phyloP scores from a whole-genome alignment of 768 basidiomycete genomes.

The Russula olivacea region DNA sequence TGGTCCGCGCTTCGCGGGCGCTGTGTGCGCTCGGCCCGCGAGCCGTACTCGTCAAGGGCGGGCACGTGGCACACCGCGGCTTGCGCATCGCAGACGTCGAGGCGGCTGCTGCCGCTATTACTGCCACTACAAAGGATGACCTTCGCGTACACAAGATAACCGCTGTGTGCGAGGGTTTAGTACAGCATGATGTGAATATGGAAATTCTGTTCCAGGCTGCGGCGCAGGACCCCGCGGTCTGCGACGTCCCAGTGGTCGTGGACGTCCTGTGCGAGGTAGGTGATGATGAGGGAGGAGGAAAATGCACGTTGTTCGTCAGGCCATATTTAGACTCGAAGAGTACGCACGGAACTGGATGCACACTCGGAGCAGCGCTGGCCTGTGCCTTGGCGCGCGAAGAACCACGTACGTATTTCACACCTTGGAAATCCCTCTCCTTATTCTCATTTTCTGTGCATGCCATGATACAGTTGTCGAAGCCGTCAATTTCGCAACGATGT shows the following conservation, averaged over 20 bases:
- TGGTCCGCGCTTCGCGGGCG: constrained; percentile 51
- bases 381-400: constrained; percentile 53
- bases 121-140: background rate
- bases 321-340: constrained; percentile 59
- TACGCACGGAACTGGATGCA: constrained; percentile 93
- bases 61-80: constrained; percentile 47
- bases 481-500: constrained; percentile 53
- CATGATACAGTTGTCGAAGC: constrained; percentile 49
- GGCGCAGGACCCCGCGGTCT: constrained; percentile 21
- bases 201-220: constrained; percentile 46
- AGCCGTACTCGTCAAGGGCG: constrained; percentile 79
- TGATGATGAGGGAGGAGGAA: constrained; percentile 15
- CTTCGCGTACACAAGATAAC: background rate
- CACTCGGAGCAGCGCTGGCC: constrained; percentile 77
- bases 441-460: background rate
- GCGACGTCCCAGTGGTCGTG: constrained; percentile 42
- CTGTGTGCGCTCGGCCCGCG: constrained; percentile 45
- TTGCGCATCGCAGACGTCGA: constrained; percentile 43
- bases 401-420: constrained; percentile 33
- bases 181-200: constrained; percentile 50
- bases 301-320: constrained; percentile 47
- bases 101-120: background rate
- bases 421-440: background rate
- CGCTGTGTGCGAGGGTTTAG: background rate
- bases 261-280: constrained; percentile 52